These are phyloP conservation scores for Aspergillus sp. DNA, from an alignment of 2,329 filamentous ascomycete genomes.

Conservation along the genomic window DNA sequence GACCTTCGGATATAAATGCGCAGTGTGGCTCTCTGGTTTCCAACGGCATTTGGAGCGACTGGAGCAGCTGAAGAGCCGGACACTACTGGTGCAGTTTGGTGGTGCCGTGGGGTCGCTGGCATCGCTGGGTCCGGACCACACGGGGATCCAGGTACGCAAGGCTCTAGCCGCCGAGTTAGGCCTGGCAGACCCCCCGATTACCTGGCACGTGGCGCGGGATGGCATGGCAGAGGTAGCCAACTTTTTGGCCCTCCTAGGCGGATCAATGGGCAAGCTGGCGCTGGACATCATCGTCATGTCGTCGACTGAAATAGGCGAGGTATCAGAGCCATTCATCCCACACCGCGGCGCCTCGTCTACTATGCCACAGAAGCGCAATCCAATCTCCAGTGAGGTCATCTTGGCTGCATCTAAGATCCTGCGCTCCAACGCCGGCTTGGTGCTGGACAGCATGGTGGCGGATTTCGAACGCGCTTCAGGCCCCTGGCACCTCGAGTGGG, in stretches of 20 bases:
- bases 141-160: slow-evolving; percentile 43
- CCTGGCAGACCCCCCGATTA: slow-evolving; percentile 45
- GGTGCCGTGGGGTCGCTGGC: slow-evolving; percentile 50
- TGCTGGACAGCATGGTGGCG: slow-evolving; percentile 49
- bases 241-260: slow-evolving; percentile 47
- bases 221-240: slow-evolving; percentile 47
- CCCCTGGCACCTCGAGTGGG: slow-evolving; percentile 54
- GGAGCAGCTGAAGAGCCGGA: slow-evolving; percentile 38
- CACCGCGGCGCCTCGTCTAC: slow-evolving; percentile 49
- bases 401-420: slow-evolving; percentile 48
- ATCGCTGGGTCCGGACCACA: slow-evolving; percentile 42
- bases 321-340: slow-evolving; percentile 49
- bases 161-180: slow-evolving; percentile 43
- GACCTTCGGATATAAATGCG: slow-evolving; percentile 52
- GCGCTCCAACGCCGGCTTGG: slow-evolving; percentile 44
- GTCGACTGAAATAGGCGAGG: slow-evolving; percentile 48
- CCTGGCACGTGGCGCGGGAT: slow-evolving; percentile 51
- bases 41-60: slow-evolving; percentile 44
- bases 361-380: slow-evolving; percentile 54
- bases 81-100: slow-evolving; percentile 48
- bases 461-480: slow-evolving; percentile 52
- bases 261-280: slow-evolving; percentile 48
- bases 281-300: slow-evolving; percentile 51
- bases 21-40: slow-evolving; percentile 46
- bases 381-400: slow-evolving; percentile 51